Evolutionary conservation across 2,329 filamentous ascomycete genomes (phyloP).

Genomic region (Colletotrichum salicis): DNA sequence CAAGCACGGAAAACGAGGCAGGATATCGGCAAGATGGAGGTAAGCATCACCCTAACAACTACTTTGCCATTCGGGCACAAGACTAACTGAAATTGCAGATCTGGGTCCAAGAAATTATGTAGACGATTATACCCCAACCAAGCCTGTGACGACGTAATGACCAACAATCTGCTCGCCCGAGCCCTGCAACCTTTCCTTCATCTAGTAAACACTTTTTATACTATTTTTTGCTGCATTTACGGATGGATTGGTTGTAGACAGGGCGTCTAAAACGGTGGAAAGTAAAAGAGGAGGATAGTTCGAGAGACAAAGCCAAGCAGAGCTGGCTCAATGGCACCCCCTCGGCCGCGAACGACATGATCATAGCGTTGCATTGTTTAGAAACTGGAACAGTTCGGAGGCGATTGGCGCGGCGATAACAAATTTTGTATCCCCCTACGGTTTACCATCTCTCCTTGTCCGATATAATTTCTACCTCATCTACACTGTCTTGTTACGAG

Average conservation of each 20-base stretch:
- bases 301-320: slow-evolving; percentile 30
- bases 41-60: slow-evolving; percentile 60
- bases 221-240: slow-evolving; percentile 23
- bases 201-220: slow-evolving; percentile 16
- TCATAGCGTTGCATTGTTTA: slow-evolving; percentile 34
- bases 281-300: not conserved
- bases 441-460: slow-evolving; percentile 8
- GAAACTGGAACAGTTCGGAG: slow-evolving; percentile 14
- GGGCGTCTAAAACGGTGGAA: slow-evolving; percentile 27
- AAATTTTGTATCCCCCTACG: not conserved
- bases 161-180: slow-evolving; percentile 39
- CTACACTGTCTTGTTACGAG: not conserved
- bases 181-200: slow-evolving; percentile 25
- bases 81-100: slow-evolving; percentile 50
- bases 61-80: not conserved
- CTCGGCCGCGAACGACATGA: slow-evolving; percentile 30
- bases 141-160: slow-evolving; percentile 45
- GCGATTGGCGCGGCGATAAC: slow-evolving; percentile 4
- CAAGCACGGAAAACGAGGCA: slow-evolving; percentile 76
- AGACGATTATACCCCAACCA: slow-evolving; percentile 47
- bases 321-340: slow-evolving; percentile 37
- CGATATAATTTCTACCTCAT: slow-evolving; percentile 16
- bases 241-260: slow-evolving; percentile 32
- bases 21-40: slow-evolving; percentile 95
- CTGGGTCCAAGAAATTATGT: slow-evolving; percentile 56